phyloP scores from a whole-genome alignment of 768 basidiomycete species.

The Lepiota brunneoincarnata region DNA sequence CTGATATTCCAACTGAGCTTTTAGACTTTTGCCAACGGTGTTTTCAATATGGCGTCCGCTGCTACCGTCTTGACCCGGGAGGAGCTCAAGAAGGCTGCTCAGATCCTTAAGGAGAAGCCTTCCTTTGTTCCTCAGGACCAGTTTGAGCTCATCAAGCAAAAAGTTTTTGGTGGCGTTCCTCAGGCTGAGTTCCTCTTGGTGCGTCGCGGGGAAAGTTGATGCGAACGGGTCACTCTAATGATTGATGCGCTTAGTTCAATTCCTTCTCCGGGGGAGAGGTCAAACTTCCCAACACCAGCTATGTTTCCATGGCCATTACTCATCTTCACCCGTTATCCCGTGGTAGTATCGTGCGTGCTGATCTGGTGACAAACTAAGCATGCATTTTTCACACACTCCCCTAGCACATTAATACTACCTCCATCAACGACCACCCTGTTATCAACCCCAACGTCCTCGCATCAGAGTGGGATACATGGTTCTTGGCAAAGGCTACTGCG shows the following conservation, averaged over 20 bases:
- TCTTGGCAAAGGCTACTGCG: slow-evolving; percentile 28
- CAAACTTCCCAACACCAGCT: slow-evolving; percentile 29
- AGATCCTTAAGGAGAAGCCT: slow-evolving; percentile 24
- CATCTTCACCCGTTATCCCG: slow-evolving; percentile 45
- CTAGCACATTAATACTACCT: slow-evolving; percentile 47
- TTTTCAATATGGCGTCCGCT: slow-evolving; percentile 26
- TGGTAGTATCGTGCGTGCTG: slow-evolving; percentile 32
- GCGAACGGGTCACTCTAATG: not conserved
- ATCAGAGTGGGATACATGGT: slow-evolving; percentile 31
- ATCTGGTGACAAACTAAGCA: slow-evolving; percentile 15
- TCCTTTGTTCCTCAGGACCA: slow-evolving; percentile 22
- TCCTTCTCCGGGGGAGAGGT: slow-evolving; percentile 25
- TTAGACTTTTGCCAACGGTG: slow-evolving; percentile 28
- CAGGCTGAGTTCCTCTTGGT: slow-evolving; percentile 30
- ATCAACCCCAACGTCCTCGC: slow-evolving; percentile 56
- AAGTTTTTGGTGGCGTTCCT: slow-evolving; percentile 24
- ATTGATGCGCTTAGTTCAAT: slow-evolving; percentile 24
- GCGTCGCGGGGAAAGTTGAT: not conserved
- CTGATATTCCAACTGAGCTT: not conserved
- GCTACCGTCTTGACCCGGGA: slow-evolving; percentile 21
- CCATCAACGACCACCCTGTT: slow-evolving; percentile 55
- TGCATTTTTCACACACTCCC: slow-evolving; percentile 16
- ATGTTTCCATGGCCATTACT: slow-evolving; percentile 30
- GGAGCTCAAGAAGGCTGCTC: slow-evolving; percentile 22
- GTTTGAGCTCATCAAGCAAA: slow-evolving; percentile 25